Conservation (phyloP, 257 asterid species). For the Forsythia viridissima region DNA sequence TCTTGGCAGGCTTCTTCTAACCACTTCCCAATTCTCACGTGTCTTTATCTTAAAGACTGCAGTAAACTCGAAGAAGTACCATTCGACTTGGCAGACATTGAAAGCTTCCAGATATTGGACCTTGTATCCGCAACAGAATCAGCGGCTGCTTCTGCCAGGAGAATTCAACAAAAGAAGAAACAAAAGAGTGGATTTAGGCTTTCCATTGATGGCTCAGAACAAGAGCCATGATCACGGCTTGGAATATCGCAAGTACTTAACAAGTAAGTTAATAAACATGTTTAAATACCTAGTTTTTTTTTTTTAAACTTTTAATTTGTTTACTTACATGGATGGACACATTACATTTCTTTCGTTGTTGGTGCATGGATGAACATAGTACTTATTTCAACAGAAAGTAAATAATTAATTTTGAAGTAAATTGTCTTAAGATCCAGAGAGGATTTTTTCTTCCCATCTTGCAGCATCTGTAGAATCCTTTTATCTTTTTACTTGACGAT, state of each 20-base stretch:
- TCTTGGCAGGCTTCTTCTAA: not conserved
- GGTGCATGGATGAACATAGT: no score
- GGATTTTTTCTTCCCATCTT: no score
- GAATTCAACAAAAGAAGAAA: conserved; percentile 11
- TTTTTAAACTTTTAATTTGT: no score
- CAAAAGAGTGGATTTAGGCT: conserved; percentile 16
- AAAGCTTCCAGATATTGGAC: conserved; percentile 27
- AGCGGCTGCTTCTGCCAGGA: conserved; percentile 36
- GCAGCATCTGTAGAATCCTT: no score
- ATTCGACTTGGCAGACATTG: conserved; percentile 24
- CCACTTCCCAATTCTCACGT: conserved; percentile 30
- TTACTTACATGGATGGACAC: no score
- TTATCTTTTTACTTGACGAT: no score
- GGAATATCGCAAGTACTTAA: not conserved
- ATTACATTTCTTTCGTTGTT: no score
- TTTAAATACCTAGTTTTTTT: no score
- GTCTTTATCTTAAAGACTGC: conserved; percentile 31
- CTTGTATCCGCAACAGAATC: conserved; percentile 15
- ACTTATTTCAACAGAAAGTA: no score
- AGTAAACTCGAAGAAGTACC: conserved; percentile 30
- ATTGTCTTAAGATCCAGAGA: no score
- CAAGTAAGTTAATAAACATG: not conserved
- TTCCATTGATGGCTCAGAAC: conserved; percentile 24
- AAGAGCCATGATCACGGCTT: not conserved
- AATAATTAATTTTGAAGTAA: no score